phyloP scores from a whole-genome alignment of 345 rosid genomes.

The Cochlearia excelsa region DNA sequence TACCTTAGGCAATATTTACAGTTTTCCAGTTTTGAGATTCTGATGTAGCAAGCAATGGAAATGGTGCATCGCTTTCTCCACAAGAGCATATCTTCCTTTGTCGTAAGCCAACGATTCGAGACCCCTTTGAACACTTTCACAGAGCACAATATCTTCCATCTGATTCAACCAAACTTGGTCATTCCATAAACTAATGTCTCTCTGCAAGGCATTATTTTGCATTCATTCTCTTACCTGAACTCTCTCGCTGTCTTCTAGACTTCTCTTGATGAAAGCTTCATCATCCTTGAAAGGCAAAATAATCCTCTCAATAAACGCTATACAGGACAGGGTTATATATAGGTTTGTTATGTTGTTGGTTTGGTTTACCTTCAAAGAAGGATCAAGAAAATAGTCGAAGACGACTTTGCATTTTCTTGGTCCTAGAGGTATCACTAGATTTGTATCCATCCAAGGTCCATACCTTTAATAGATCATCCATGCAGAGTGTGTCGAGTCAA shows the following conservation, averaged over 20 bases:
- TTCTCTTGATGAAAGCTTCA: constrained; percentile 52
- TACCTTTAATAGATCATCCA: constrained; percentile 43
- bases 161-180: constrained; percentile 47
- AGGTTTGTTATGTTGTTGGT: not conserved
- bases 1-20: no score
- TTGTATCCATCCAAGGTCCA: constrained; percentile 99
- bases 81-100: constrained; percentile 69
- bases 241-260: constrained; percentile 65
- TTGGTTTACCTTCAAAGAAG: constrained; percentile 50
- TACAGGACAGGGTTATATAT: not conserved
- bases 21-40: constrained; percentile 34
- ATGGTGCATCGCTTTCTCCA: constrained; percentile 75
- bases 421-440: constrained; percentile 73
- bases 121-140: constrained; percentile 80
- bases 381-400: constrained; percentile 83
- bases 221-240: constrained; percentile 54
- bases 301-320: not conserved
- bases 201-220: not conserved
- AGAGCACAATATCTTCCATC: constrained; percentile 70
- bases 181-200: constrained; percentile 18
- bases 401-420: constrained; percentile 70
- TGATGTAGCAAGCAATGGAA: constrained; percentile 57
- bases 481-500: constrained; percentile 4
- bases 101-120: constrained; percentile 66
- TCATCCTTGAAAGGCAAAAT: constrained; percentile 50